Conservation (phyloP, 768 basidiomycete genomes). For the Pleurotus tuber-regium region DNA sequence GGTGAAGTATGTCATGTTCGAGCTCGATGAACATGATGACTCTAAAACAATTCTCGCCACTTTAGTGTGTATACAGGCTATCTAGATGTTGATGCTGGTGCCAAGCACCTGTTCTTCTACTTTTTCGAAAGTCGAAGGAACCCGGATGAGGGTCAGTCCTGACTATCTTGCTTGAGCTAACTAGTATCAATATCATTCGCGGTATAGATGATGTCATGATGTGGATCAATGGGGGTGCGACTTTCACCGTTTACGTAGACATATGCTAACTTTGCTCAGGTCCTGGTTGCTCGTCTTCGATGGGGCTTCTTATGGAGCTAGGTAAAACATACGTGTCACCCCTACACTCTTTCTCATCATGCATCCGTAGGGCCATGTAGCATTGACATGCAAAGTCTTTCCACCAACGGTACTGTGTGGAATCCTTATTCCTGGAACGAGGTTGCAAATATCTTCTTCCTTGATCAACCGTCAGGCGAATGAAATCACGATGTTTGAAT, state of each 20-base stretch:
- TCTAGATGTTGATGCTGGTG: conserved; percentile 44
- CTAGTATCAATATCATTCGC: too few species aligned
- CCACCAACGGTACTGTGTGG: conserved; percentile 58
- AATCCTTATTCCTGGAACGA: conserved; percentile 67
- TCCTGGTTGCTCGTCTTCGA: conserved; percentile 50
- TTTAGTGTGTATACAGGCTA: conserved; percentile 40
- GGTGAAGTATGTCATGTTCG: conserved; percentile 41
- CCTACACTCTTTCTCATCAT: neutral
- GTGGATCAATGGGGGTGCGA: conserved; percentile 64
- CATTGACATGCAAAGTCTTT: conserved; percentile 56
- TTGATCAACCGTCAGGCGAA: conserved; percentile 54
- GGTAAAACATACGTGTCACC: conserved; percentile 39
- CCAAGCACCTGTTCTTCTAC: conserved; percentile 69
- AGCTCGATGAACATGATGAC: too few species aligned
- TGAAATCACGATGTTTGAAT: too few species aligned
- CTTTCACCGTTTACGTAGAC: conserved; percentile 13
- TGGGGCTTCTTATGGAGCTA: conserved; percentile 70
- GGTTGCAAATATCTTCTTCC: conserved; percentile 68
- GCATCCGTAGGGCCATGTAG: conserved; percentile 32
- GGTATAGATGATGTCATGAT: conserved; percentile 67
- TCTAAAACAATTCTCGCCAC: too few species aligned
- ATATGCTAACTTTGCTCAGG: conserved; percentile 32
- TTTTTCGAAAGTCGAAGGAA: conserved; percentile 70
- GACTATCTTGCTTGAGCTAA: too few species aligned
- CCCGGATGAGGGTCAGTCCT: conserved; percentile 45